Evolutionary conservation across 768 basidiomycete genomes (phyloP).

Genomic region (Erythrobasidium yunnanense): DNA sequence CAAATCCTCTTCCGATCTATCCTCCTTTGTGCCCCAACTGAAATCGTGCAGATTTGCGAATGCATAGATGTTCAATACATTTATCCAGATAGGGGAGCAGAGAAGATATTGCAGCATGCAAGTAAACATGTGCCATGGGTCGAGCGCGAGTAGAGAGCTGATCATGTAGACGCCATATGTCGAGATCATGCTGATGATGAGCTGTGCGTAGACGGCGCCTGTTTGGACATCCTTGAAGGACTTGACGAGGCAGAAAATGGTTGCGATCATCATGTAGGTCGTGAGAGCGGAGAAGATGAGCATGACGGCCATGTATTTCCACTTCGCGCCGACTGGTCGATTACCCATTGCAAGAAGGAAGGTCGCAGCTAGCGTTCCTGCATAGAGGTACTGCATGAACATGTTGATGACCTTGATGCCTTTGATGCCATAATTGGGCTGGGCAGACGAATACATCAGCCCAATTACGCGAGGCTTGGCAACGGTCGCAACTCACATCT

Average conservation of each 20-base stretch:
- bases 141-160: slow-evolving; percentile 69
- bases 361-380: slow-evolving; percentile 70
- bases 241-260: slow-evolving; percentile 65
- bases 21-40: slow-evolving; percentile 37
- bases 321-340: slow-evolving; percentile 54
- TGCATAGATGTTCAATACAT: slow-evolving; percentile 53
- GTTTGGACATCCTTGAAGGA: slow-evolving; percentile 56
- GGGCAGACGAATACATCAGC: slow-evolving; percentile 15
- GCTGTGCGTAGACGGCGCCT: slow-evolving; percentile 54
- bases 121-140: slow-evolving; percentile 73
- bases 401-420: slow-evolving; percentile 34
- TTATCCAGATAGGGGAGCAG: slow-evolving; percentile 48
- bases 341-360: slow-evolving; percentile 96
- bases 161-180: slow-evolving; percentile 52
- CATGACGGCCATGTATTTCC: slow-evolving; percentile 65
- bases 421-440: slow-evolving; percentile 21
- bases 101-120: slow-evolving; percentile 80
- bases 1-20: slow-evolving; percentile 32
- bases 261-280: slow-evolving; percentile 70
- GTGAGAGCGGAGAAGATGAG: slow-evolving; percentile 64
- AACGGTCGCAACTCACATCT: slow-evolving; percentile 40
- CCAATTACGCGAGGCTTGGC: slow-evolving; percentile 1
- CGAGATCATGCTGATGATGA: slow-evolving; percentile 62
- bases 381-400: slow-evolving; percentile 59
- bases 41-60: slow-evolving; percentile 57